Evolutionary conservation across 1,139 yeast species (phyloP).

Genomic region (Yamadazyma pseudoaaseri): DNA sequence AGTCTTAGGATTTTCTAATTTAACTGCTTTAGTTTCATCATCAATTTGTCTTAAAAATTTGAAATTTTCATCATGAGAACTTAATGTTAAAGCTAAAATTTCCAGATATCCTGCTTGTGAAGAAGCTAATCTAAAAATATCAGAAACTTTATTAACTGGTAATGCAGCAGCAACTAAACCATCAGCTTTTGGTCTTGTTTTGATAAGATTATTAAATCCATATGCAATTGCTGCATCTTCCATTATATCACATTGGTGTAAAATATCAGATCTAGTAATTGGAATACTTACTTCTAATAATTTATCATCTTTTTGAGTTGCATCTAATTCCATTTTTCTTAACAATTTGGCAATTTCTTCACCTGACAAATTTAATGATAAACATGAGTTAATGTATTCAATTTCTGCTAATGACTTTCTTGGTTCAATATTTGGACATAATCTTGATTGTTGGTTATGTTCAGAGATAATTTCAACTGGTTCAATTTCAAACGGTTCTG

Average conservation of each 20-base stretch:
- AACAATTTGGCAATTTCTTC: slow-evolving; percentile 69
- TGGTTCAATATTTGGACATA: slow-evolving; percentile 70
- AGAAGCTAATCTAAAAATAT: slow-evolving; percentile 85
- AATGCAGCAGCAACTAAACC: slow-evolving; percentile 84
- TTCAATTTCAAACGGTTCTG: slow-evolving; percentile 76
- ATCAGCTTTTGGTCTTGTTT: slow-evolving; percentile 77
- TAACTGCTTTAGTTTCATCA: slow-evolving; percentile 76
- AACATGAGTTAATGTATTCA: slow-evolving; percentile 84
- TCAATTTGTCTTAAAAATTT: slow-evolving; percentile 74
- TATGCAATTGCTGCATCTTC: slow-evolving; percentile 98
- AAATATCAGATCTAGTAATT: slow-evolving; percentile 90
- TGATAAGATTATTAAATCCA: slow-evolving; percentile 86
- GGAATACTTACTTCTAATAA: slow-evolving; percentile 75
- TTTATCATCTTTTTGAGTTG: slow-evolving; percentile 52
- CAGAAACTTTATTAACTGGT: slow-evolving; percentile 88
- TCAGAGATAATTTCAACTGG: slow-evolving; percentile 83
- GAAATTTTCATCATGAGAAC: slow-evolving; percentile 97
- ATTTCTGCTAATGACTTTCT: slow-evolving; percentile 75
- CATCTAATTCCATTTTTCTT: slow-evolving; percentile 77
- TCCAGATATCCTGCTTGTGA: slow-evolving; percentile 97
- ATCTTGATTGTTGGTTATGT: slow-evolving; percentile 76
- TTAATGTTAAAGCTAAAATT: slow-evolving; percentile 90
- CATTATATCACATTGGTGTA: slow-evolving; percentile 98
- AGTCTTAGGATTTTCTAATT: slow-evolving; percentile 95
- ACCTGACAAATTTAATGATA: slow-evolving; percentile 73